A percentile compares a stretch with the other conserved stretches of the same genome.
Conservation (phyloP, 345 rosid species). For the Lepidium sativum region DNA sequence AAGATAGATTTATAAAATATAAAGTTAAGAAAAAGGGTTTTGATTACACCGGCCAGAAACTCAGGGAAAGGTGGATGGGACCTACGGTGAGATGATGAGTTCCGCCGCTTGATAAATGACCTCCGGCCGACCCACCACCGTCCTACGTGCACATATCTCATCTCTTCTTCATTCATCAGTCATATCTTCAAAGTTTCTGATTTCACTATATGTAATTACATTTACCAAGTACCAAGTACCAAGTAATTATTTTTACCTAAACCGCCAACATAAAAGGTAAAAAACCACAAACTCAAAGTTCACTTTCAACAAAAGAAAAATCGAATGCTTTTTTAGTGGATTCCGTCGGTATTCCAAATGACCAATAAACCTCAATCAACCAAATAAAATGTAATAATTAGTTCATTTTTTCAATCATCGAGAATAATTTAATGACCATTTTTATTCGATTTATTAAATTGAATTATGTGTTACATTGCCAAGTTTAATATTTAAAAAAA, state of each 20-base stretch:
- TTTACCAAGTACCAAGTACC: too few relatives aligned
- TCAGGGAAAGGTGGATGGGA: conserved; percentile 34
- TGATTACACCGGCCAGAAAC: conserved; percentile 24
- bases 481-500: too few relatives aligned
- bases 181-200: too few relatives aligned
- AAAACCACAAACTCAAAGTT: not conserved
- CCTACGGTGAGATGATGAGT: conserved; percentile 41
- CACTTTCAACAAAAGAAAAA: not conserved
- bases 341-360: not conserved
- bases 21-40: not conserved
- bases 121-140: conserved; percentile 83
- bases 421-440: not conserved
- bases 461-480: too few relatives aligned
- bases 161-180: not conserved
- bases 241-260: not conserved
- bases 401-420: not conserved
- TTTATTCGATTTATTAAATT: not conserved
- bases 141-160: conserved; percentile 53
- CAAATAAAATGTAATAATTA: not conserved
- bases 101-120: conserved; percentile 70
- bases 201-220: too few relatives aligned
- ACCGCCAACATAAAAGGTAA: not conserved
- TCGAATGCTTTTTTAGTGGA: not conserved
- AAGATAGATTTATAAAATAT: not conserved
- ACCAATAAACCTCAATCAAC: not conserved